A percentile compares a stretch with the other conserved stretches of the same genome.
Evolutionary conservation across 2,329 filamentous ascomycete species (phyloP).

Genomic region (Setomelanomma holmii): DNA sequence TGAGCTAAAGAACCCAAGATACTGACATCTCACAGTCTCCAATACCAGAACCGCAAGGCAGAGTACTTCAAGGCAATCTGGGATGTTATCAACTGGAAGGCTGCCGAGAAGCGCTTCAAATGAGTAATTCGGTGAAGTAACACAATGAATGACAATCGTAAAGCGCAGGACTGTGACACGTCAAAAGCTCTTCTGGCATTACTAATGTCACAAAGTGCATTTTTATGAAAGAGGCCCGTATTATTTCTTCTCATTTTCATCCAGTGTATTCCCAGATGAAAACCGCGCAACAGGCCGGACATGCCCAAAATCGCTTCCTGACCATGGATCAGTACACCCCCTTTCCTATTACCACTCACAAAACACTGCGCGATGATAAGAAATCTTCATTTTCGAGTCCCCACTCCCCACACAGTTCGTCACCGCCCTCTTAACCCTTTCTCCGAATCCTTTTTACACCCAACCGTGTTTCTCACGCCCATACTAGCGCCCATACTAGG

Average conservation of each 20-base stretch:
- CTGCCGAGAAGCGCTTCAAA: constrained; percentile 77
- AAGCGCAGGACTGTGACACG: too few relatives aligned
- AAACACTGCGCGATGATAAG: not conserved
- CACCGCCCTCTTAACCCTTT: not conserved
- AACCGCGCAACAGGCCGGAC: too few relatives aligned
- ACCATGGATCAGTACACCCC: too few relatives aligned
- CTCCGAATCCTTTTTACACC: constrained; percentile 2
- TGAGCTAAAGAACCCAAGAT: not conserved
- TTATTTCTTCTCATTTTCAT: too few relatives aligned
- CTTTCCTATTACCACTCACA: not conserved
- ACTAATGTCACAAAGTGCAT: too few relatives aligned
- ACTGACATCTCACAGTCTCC: constrained; percentile 60
- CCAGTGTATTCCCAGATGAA: too few relatives aligned
- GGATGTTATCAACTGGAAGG: constrained; percentile 97
- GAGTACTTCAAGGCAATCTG: constrained; percentile 94
- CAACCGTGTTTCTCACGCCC: not conserved
- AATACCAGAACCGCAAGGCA: constrained; percentile 96
- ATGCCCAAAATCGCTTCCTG: too few relatives aligned
- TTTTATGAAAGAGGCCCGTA: too few relatives aligned
- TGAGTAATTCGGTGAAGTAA: too few relatives aligned
- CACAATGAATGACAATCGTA: too few relatives aligned
- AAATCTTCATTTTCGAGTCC: not conserved
- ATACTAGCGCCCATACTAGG: not conserved
- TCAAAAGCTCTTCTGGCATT: too few relatives aligned
- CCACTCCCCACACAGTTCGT: not conserved